These are phyloP conservation scores for Ophiosphaerella narmari DNA, from an alignment of 2,329 filamentous ascomycete genomes.

Conservation along the genomic window DNA sequence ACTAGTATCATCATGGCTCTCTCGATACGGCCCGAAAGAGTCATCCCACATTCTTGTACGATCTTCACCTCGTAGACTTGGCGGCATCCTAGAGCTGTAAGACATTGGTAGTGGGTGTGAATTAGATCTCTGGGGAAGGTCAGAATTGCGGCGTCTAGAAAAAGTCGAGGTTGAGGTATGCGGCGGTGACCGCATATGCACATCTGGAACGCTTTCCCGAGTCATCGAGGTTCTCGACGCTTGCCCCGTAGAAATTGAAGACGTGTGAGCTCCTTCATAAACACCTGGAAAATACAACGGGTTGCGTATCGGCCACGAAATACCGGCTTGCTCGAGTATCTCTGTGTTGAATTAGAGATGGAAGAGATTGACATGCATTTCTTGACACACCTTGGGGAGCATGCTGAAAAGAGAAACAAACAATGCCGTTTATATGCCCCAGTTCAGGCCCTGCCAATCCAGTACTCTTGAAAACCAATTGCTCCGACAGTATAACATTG, in stretches of 20 bases:
- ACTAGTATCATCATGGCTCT: slow-evolving; percentile 22
- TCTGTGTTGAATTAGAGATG: slow-evolving; percentile 54
- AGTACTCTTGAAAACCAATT: slow-evolving; percentile 60
- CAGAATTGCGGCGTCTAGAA: slow-evolving; percentile 14
- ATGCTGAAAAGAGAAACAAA: slow-evolving; percentile 84
- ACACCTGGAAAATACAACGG: slow-evolving; percentile 31
- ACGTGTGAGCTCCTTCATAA: slow-evolving; percentile 4
- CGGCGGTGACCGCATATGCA: slow-evolving; percentile 14
- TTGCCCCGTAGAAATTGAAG: not conserved
- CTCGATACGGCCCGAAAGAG: slow-evolving; percentile 8
- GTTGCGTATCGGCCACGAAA: slow-evolving; percentile 73
- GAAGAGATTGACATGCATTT: not conserved
- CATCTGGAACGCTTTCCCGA: slow-evolving; percentile 3
- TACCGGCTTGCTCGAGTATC: slow-evolving; percentile 71
- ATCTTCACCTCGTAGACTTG: slow-evolving; percentile 1
- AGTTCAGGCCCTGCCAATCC: slow-evolving; percentile 47
- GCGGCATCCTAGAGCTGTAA: slow-evolving; percentile 18
- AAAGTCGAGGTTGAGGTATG: slow-evolving; percentile 11
- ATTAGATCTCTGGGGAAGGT: slow-evolving; percentile 20
- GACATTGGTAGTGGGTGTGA: slow-evolving; percentile 21
- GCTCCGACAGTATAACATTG: slow-evolving; percentile 71
- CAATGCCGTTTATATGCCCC: slow-evolving; percentile 71
- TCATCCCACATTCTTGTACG: slow-evolving; percentile 20
- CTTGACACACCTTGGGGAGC: slow-evolving; percentile 69
- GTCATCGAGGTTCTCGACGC: slow-evolving; percentile 4